A percentile compares a stretch with the other conserved stretches of the same genome.
These are phyloP conservation scores for Bacterosira constricta DNA, from an alignment of 108 stramenopile species.

Conservation along the genomic window DNA sequence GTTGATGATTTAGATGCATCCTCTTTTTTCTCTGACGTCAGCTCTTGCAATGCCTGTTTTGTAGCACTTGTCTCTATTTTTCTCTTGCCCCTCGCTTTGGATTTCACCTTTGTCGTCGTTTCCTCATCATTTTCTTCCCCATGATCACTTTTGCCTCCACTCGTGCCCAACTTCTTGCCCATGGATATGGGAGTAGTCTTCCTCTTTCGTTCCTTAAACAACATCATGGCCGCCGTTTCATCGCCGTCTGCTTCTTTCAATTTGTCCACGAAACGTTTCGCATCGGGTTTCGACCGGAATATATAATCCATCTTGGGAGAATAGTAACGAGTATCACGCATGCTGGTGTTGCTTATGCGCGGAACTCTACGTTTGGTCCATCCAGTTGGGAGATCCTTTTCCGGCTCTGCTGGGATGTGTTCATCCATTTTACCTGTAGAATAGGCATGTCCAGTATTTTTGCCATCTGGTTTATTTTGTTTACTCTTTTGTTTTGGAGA, in stretches of 20 bases:
- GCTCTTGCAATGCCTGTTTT: not conserved
- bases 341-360: not conserved
- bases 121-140: not conserved
- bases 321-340: not conserved
- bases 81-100: not conserved
- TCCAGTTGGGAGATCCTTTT: not conserved
- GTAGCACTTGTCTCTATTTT: not conserved
- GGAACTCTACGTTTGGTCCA: not conserved
- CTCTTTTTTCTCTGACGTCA: not conserved
- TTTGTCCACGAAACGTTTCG: not conserved
- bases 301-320: not conserved
- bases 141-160: not conserved
- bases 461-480: not conserved
- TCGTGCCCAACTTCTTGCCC: not conserved
- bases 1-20: not conserved
- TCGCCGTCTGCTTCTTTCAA: constrained; percentile 1
- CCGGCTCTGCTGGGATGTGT: not conserved
- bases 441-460: not conserved
- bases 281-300: not conserved
- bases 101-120: not conserved
- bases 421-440: not conserved
- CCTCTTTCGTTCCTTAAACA: not conserved
- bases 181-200: not conserved
- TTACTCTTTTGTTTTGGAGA: too few species aligned
- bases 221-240: not conserved